Evolutionary conservation across 768 basidiomycete genomes (phyloP), one percentile per base, ranked within the genome.

Genomic region (Rhodosporidiobolus odoratus): DNA sequence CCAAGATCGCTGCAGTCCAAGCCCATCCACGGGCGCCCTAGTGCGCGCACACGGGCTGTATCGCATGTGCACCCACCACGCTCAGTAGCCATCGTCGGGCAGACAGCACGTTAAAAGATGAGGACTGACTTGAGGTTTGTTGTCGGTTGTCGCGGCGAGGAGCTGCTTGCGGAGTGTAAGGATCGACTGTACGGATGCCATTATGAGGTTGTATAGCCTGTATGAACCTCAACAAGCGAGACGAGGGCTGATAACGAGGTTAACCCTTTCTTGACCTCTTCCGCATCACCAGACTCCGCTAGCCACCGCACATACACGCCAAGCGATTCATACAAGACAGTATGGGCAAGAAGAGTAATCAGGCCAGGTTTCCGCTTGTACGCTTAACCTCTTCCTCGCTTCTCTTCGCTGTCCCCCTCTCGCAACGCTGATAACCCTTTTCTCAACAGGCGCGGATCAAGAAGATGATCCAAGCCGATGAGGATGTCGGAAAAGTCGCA

Each of bases 401-500:
- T 27, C 25, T 47, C 50, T 19, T 54, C 50, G 9, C 27, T n/a
- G 0, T 17, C 66, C 30, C 23, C 4, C 35, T 17, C 45, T 52
- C n/a, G n/a, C n/a, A n/a, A n/a, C n/a, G n/a, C n/a, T 21, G 48
- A 37, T 63, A 30, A 53, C 56, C 21, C 23, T 45, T 38, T 17
- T 65, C 30, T 35, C 27, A 6, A 6, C 74, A 95, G 93, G 94
- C 95, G 6, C 88, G 95, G 54, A 98, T 98, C 82, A 98, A 97
- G 85, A 91, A 92, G 83, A 96, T 97, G 65, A 98, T 98, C 91
- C 95, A 98, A 83, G 92, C 93, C 79, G 95, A 98, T 78, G 95
- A 98, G 78, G 95, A 98, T 78, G 95, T 98, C 27, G 95, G 95
- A 67, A 98, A 98, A 79, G 92, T 98, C 40, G 92, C 95, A 4